These are phyloP conservation scores for Mikania micrantha DNA, from an alignment of 129 eudicot species.

Conservation along the genomic window DNA sequence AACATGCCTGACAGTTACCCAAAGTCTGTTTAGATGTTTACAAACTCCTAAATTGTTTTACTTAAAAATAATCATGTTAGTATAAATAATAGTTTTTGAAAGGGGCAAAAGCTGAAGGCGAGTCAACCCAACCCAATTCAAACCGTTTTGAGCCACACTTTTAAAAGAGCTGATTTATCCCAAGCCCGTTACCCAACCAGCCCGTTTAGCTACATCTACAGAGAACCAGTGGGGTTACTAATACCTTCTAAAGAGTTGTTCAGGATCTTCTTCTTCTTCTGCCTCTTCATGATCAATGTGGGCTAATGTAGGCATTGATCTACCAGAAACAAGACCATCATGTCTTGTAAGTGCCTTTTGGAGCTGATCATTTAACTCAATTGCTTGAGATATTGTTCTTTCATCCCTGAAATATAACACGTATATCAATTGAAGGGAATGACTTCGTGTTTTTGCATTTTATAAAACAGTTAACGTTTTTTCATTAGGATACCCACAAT, in stretches of 20 bases:
- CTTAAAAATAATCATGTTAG: neutral
- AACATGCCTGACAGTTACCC: slow-evolving; percentile 1
- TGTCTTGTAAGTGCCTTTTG: slow-evolving; percentile 67
- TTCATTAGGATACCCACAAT: neutral
- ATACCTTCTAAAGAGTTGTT: slow-evolving; percentile 89
- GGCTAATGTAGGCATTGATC: slow-evolving; percentile 39
- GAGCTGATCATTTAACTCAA: slow-evolving; percentile 87
- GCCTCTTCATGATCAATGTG: slow-evolving; percentile 50
- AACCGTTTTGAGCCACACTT: neutral
- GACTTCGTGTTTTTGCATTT: neutral
- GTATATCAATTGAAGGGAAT: slow-evolving; percentile 7
- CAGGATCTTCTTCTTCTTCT: slow-evolving; percentile 88
- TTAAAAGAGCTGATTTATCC: neutral
- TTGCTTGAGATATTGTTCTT: slow-evolving; percentile 59
- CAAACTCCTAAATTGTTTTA: neutral
- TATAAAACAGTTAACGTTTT: neutral
- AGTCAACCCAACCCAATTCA: neutral
- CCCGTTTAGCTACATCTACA: neutral
- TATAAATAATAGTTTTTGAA: neutral
- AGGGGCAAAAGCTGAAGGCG: neutral
- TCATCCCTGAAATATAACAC: slow-evolving; percentile 56
- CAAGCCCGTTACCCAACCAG: neutral
- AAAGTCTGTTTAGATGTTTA: neutral
- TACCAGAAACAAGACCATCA: slow-evolving; percentile 53
- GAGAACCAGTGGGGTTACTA: neutral